These are phyloP conservation scores for Gossypium mustelinum DNA, from an alignment of 345 rosid genomes.

Conservation along the genomic window DNA sequence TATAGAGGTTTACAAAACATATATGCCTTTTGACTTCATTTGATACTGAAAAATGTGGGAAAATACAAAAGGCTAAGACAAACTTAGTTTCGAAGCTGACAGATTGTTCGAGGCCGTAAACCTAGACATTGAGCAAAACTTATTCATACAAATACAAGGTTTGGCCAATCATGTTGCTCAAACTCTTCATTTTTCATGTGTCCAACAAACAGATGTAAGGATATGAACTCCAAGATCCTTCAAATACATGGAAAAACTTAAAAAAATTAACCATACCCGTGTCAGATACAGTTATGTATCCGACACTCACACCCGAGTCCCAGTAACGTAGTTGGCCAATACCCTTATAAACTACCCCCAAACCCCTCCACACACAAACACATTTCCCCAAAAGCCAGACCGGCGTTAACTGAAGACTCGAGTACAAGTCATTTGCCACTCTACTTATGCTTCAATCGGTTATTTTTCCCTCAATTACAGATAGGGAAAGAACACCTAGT, in stretches of 20 bases:
- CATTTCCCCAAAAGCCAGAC: too few species aligned
- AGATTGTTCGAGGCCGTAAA: neutral
- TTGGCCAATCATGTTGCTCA: neutral
- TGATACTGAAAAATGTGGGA: neutral
- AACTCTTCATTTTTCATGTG: too few species aligned
- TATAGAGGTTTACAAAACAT: neutral
- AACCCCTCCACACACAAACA: too few species aligned
- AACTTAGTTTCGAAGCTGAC: neutral
- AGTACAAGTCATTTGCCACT: too few species aligned
- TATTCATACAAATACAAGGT: neutral
- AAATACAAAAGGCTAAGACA: neutral
- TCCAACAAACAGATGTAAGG: too few species aligned
- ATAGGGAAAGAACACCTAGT: neutral
- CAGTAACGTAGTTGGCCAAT: neutral
- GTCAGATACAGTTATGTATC: too few species aligned
- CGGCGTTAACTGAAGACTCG: too few species aligned
- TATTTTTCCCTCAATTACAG: neutral
- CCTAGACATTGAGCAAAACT: neutral
- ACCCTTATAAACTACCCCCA: neutral
- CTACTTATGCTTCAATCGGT: too few species aligned
- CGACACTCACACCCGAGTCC: too few species aligned
- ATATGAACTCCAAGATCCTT: too few species aligned
- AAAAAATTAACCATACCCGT: too few species aligned
- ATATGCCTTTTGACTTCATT: neutral
- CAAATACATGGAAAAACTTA: too few species aligned